phyloP scores from a whole-genome alignment of 345 rosid genomes.

The Eucalyptus viminalis region DNA sequence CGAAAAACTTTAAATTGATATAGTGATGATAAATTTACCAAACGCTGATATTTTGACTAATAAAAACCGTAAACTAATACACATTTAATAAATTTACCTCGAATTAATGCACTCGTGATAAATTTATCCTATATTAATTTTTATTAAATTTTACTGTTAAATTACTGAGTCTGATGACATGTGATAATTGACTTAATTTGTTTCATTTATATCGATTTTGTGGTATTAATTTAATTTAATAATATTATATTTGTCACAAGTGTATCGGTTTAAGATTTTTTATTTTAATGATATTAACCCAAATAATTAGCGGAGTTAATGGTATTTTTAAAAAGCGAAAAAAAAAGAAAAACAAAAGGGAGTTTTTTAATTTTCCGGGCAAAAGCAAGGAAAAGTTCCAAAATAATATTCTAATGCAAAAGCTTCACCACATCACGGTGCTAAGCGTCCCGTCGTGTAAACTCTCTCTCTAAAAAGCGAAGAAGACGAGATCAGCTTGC shows the following conservation, averaged over 20 bases:
- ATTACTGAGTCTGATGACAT: accelerated
- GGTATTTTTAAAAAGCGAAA: neutral
- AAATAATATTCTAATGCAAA: neutral
- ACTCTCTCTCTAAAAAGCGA: neutral
- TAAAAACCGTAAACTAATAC: accelerated
- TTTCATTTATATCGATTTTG: accelerated
- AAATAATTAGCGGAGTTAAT: neutral
- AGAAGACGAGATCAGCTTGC: neutral
- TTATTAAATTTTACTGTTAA: too few relatives aligned
- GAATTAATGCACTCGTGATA: accelerated
- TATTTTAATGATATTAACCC: too few relatives aligned
- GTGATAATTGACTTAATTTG: accelerated
- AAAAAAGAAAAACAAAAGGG: neutral
- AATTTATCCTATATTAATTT: accelerated
- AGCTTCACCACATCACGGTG: neutral
- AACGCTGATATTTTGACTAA: too few relatives aligned
- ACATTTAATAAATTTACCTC: accelerated
- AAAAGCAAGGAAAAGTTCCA: neutral
- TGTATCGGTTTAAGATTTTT: accelerated
- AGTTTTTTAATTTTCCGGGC: neutral
- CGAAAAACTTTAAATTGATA: too few relatives aligned
- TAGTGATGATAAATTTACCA: too few relatives aligned
- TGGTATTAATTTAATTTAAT: too few relatives aligned
- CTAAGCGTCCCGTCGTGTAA: neutral
- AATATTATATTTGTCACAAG: accelerated